Base-by-base conservation (phyloP, 2,329 filamentous ascomycete species). In the Stachybotrys chartarum region DNA sequence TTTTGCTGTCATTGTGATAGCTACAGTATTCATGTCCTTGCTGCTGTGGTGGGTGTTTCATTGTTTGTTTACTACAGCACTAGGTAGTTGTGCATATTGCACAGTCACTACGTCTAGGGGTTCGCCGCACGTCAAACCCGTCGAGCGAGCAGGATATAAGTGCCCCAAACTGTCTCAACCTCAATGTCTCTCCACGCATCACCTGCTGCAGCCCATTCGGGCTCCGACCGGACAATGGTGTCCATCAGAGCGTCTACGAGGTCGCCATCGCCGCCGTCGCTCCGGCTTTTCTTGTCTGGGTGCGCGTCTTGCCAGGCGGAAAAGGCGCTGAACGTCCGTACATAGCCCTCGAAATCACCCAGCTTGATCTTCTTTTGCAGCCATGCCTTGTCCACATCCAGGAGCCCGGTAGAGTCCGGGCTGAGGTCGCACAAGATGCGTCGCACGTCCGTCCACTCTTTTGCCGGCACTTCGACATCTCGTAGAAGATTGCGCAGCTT, bases 161-260 rank as follows among this genome's bases (percentile, higher is more conserved):
- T 84, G 0, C 82, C 84, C 83, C 84, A 86, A 60, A 85, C 81
- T 52, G 76, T 76, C 57, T 81, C 77, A 10, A 85, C 75, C 61
- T 81, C 73, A 49, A 76, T 68, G 52, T 84, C 75, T 57, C 72
- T 72, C 79, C 83, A 86, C 17, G 61, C 62, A 46, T 76, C 72
- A 1, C 77, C 78, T 56, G 68, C 61, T 1, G 68, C 71, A 60
- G 72, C 76, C 79, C 80, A 84, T 56, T 75, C 70, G 5, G 76
- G 75, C 59, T 83, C 80, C n/a, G 69, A 73, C 54, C 74, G 72
- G 5, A 80, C 66, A 63, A 87, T 81, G 57, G 75, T 73, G 56
- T 85, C 81, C 70, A 85, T 82, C 72, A 86, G 75, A 57, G 78
- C 64, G 69, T 87, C 85, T n/a, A 83, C 72, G 47, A 87, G 64